Evolutionary conservation across 1,139 yeast species (phyloP).

Genomic region (Wickerhamomyces sp.): DNA sequence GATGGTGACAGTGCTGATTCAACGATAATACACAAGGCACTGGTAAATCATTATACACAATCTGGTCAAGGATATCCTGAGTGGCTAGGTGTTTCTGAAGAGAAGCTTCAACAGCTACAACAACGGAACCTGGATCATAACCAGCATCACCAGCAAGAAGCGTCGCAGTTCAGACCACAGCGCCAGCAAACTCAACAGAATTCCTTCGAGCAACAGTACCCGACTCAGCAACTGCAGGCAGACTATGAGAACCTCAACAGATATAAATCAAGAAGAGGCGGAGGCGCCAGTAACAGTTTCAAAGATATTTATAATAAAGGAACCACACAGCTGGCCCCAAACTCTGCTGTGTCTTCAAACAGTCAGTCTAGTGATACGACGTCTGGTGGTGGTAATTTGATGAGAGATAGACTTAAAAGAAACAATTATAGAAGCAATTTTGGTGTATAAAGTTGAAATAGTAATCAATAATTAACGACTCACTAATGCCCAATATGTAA

Average conservation of each 20-base stretch:
- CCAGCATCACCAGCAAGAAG: background rate
- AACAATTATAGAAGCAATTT: constrained; percentile 21
- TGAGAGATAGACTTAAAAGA: constrained; percentile 22
- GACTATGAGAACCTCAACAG: constrained; percentile 2
- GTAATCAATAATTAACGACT: background rate
- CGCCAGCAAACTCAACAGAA: constrained; percentile 5
- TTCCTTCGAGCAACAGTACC: constrained; percentile 4
- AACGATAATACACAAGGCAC: constrained; percentile 34
- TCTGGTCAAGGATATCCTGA: constrained; percentile 34
- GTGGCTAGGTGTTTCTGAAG: constrained; percentile 36
- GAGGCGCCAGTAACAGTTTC: constrained; percentile 10
- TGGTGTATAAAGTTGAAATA: constrained; percentile 4
- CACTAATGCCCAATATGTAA: background rate
- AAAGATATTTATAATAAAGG: constrained; percentile 13
- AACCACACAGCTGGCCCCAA: background rate
- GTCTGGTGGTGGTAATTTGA: constrained; percentile 4
- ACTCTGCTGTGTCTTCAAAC: no score
- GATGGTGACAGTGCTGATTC: constrained; percentile 34
- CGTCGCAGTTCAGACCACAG: background rate
- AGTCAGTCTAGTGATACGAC: no score
- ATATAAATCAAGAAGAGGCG: constrained; percentile 3
- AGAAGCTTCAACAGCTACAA: constrained; percentile 7
- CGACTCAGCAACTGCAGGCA: constrained; percentile 4
- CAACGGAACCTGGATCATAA: constrained; percentile 2
- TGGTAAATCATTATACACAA: constrained; percentile 29